Percentiles rank a stretch among this genome's conserved stretches.
Conservation (phyloP, 2,329 filamentous ascomycete genomes). For the Ophiostoma quercus region DNA sequence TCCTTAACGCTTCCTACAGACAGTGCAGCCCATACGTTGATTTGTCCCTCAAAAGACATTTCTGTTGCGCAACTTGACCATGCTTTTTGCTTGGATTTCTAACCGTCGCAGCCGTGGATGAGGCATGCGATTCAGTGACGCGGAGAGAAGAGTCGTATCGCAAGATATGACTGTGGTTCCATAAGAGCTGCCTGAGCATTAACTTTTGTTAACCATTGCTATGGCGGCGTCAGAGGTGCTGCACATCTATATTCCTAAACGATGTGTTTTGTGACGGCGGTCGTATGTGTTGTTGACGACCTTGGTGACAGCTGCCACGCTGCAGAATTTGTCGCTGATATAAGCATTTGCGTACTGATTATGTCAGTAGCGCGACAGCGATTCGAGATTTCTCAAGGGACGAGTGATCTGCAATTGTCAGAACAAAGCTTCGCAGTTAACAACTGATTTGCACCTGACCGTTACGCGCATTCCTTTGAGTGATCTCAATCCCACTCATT, state of each 20-base stretch:
- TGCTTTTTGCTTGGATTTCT: constrained; percentile 63
- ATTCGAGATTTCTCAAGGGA: not conserved
- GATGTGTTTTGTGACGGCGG: not conserved
- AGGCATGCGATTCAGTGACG: constrained; percentile 54
- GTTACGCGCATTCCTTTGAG: not conserved
- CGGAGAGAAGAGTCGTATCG: constrained; percentile 35
- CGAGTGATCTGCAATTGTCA: not conserved
- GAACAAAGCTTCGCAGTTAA: not conserved
- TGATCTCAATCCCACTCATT: not conserved
- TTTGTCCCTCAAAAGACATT: not conserved
- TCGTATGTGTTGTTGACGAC: not conserved
- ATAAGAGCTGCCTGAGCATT: constrained; percentile 56
- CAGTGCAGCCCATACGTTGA: constrained; percentile 66
- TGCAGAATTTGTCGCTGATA: not conserved
- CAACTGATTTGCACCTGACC: not conserved
- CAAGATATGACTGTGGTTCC: constrained; percentile 37
- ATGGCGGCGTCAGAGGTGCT: constrained; percentile 81
- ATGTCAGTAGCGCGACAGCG: too few species aligned
- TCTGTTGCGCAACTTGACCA: constrained; percentile 46
- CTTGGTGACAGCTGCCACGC: not conserved
- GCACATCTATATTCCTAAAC: constrained; percentile 47
- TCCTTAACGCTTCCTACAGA: constrained; percentile 69
- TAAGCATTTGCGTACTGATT: not conserved
- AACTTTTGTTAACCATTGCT: constrained; percentile 49
- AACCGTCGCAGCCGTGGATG: constrained; percentile 57